Evolutionary conservation across 768 basidiomycete genomes (phyloP), one percentile per base, ranked within the genome.

Genomic region (Porpolomopsis calyptriformis): DNA sequence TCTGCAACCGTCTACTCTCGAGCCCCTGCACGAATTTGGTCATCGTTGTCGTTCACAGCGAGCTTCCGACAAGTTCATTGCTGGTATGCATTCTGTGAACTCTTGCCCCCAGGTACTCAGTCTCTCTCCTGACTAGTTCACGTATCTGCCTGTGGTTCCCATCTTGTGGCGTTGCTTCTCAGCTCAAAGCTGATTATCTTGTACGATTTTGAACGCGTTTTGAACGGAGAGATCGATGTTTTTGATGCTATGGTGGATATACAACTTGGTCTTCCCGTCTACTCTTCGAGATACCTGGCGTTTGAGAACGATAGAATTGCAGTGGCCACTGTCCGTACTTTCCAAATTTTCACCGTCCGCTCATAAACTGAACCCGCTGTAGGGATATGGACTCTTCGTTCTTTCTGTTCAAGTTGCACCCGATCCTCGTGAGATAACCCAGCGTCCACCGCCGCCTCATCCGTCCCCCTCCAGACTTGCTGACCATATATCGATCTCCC

Each of bases 71-170:
- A 60, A 68, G 26, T 75, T 76, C 24, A 51, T 66, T 11, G 73
- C 73, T 10, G 76, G 78, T 66, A 50, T 44, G 61, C 4, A 8
- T 36, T 20, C 6, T 12, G 8, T 33, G 3, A 29, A 19, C 39
- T 4, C 3, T 34, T 7, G 22, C 24, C 26, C 31, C 45, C 3
- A 40, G 14, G 14, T 45, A 46, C 11, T 44, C 11, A 18, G 25
- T 20, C 31, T 31, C 37, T 14, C 20, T 22, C 6, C 24, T 14
- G 9, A 9, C 4, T 42, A 72, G 74, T 66, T 3, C 75, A 74
- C 46, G 64, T 74, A 6, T 75, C 74, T 4, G 53, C 62, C 4
- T 71, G 71, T 50, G 73, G 73, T n/a, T 59, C 58, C n/a, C 73
- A 77, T 52, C 53, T 77, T 9, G 70, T 62, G 5, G 61, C 63